These are phyloP conservation scores for Fraxinus pennsylvanica DNA, from an alignment of 257 asterid genomes.

Conservation along the genomic window DNA sequence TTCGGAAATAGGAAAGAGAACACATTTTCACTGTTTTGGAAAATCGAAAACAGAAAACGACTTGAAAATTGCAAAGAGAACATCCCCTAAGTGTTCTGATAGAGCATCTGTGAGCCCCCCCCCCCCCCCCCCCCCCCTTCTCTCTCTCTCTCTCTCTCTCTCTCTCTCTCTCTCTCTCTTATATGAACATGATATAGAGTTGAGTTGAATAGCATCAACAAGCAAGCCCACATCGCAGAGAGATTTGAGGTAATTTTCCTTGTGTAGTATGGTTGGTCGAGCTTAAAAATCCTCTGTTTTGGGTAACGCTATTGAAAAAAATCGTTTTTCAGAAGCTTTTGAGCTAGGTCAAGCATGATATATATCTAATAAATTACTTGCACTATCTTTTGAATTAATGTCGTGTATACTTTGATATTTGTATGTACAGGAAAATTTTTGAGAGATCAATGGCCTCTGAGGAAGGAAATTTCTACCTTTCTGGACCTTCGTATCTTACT, in stretches of 20 bases:
- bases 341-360: not conserved
- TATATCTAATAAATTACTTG: not conserved
- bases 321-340: not conserved
- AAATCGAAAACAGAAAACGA: no score
- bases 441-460: slow-evolving; percentile 46
- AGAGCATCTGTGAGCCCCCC: no score
- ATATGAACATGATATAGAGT: not conserved
- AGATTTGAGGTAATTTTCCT: not conserved
- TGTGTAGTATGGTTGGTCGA: not conserved
- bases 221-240: not conserved
- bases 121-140: no score
- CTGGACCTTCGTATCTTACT: slow-evolving; percentile 61
- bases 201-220: not conserved
- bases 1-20: no score
- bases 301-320: no score
- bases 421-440: not conserved
- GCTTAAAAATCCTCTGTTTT: not conserved
- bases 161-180: not conserved
- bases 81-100: no score
- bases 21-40: no score
- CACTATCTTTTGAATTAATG: no score
- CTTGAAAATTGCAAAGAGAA: no score
- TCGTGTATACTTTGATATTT: no score
- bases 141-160: not conserved
- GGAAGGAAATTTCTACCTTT: slow-evolving; percentile 45